Percentiles rank a stretch among this genome's conserved stretches.
Conservation (phyloP, 805 yeast genomes). For the Jamesozyma gamospora region DNA sequence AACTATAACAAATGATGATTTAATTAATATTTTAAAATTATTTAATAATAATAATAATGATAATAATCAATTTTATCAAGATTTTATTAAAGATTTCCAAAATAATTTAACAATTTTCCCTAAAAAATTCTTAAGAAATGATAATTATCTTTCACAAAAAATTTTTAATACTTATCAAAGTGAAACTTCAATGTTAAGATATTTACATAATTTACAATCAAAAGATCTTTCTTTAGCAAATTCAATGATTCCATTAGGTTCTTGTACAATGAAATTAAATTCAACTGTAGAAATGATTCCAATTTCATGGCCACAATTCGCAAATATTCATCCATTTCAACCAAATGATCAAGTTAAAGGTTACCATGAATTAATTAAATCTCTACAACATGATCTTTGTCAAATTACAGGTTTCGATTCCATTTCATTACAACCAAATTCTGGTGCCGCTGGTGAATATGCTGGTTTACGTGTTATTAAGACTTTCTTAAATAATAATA, state of each 20-base stretch:
- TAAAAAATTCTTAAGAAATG: slow-evolving; percentile 41
- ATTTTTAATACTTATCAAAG: slow-evolving; percentile 86
- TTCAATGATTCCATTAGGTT: slow-evolving; percentile 95
- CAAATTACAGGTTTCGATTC: slow-evolving; percentile 90
- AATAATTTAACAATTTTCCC: slow-evolving; percentile 41
- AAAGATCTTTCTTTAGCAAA: slow-evolving; percentile 90
- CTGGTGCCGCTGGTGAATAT: slow-evolving; percentile 98
- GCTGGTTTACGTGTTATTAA: slow-evolving; percentile 84
- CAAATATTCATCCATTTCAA: slow-evolving; percentile 83
- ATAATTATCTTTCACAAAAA: slow-evolving; percentile 51
- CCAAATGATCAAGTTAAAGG: slow-evolving; percentile 87
- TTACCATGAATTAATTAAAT: slow-evolving; percentile 61
- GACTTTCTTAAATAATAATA: slow-evolving; percentile 60
- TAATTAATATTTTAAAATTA: slow-evolving; percentile 44
- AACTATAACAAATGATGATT: slow-evolving; percentile 58
- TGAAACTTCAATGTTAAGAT: slow-evolving; percentile 90
- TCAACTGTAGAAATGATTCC: slow-evolving; percentile 94
- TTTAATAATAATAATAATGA: slow-evolving; percentile 32
- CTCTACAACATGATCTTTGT: slow-evolving; percentile 74
- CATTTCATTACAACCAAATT: slow-evolving; percentile 88
- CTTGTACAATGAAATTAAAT: slow-evolving; percentile 96
- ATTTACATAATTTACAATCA: slow-evolving; percentile 71
- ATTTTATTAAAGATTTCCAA: neutral
- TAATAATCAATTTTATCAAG: no score
- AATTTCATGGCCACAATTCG: slow-evolving; percentile 88